Base-by-base conservation (phyloP, 2,329 filamentous ascomycete species). In the Aspergillus tubingensis region DNA sequence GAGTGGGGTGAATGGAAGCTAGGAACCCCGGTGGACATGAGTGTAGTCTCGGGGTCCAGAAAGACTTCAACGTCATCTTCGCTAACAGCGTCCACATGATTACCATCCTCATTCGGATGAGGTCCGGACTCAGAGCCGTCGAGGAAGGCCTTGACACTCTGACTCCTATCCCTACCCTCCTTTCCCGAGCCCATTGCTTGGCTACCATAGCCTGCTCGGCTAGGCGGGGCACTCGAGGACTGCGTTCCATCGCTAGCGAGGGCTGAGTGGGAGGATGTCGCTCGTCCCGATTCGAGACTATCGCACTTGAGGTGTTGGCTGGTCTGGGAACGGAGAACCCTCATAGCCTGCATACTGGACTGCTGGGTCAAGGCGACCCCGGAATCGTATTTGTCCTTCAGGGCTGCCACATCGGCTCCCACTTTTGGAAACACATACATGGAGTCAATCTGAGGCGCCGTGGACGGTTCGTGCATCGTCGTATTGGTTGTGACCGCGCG, bases 311-410 rank as follows among this genome's bases (percentile, higher is more conserved):
- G 44, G 13, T 61, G 51, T 8, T 57, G 56, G 3, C 63, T 59
- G 6, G 65, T 64, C 6, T 59, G 65, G 15, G 63, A 65, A 23
- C 62, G 23, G 21, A 59, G 48, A 8, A 41, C 30, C 13, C 63
- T 57, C 61, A 62, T 64, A 1, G 60, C 63, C 53, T 64, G 64
- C 38, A 64, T 64, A 51, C 65, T 66, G 1, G 61, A 64, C 57
- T 62, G 62, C 36, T 63, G 59, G 19, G 65, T 65, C 21, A 69
- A 62, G 3, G 50, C 68, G n/a, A 68, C 60, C 3, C 66, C 67
- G 1, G 67, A 72, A 59, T 68, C 64, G 61, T 67, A 63, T 61
- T 67, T 67, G 30, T 52, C 60, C 27, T 53, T 62, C 47, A 54
- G 11, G 11, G 51, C 54, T 3, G 53, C 58, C 6, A 55, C 39